Evolutionary conservation across 208 protist species (phyloP).

Genomic region (Baffinella frigidus): DNA sequence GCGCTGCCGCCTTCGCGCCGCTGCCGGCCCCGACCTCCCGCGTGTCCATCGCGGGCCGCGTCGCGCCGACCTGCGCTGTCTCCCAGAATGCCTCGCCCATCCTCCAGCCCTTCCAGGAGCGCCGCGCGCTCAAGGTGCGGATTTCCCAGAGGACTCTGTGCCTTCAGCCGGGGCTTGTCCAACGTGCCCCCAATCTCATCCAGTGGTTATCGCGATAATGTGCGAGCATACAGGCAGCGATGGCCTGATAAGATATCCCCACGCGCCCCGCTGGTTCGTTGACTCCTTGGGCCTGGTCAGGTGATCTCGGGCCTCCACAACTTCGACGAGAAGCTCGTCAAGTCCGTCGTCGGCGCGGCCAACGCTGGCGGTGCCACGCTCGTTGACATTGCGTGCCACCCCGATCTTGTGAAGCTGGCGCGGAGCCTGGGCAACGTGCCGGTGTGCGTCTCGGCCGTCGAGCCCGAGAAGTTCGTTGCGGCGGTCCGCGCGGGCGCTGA

Average conservation of each 20-base stretch:
- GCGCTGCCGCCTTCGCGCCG: too few relatives aligned
- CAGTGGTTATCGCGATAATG: background rate
- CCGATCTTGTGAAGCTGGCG: conserved; percentile 18
- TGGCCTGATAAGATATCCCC: too few relatives aligned
- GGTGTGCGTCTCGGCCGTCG: conserved; percentile 44
- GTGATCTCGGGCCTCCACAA: conserved; percentile 48
- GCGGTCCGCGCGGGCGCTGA: conserved; percentile 35
- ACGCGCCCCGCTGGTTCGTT: too few relatives aligned
- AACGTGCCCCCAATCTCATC: too few relatives aligned
- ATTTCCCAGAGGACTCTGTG: background rate
- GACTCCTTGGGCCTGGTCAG: background rate
- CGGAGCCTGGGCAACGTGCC: background rate
- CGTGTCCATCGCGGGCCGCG: too few relatives aligned
- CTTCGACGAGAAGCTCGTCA: conserved; percentile 9
- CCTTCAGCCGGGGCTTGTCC: background rate
- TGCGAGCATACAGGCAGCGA: too few relatives aligned
- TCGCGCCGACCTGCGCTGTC: too few relatives aligned
- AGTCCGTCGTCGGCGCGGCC: background rate
- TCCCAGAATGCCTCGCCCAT: too few relatives aligned
- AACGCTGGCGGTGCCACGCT: conserved; percentile 41
- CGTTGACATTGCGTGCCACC: conserved; percentile 45
- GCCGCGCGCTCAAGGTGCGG: conserved; percentile 40
- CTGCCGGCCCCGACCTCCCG: too few relatives aligned
- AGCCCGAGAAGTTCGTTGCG: background rate
- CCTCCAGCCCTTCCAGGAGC: conserved; percentile 3